A percentile compares a stretch with the other conserved stretches of the same genome.
phyloP scores from a whole-genome alignment of 768 basidiomycete species.

The Albatrellus ellisii region DNA sequence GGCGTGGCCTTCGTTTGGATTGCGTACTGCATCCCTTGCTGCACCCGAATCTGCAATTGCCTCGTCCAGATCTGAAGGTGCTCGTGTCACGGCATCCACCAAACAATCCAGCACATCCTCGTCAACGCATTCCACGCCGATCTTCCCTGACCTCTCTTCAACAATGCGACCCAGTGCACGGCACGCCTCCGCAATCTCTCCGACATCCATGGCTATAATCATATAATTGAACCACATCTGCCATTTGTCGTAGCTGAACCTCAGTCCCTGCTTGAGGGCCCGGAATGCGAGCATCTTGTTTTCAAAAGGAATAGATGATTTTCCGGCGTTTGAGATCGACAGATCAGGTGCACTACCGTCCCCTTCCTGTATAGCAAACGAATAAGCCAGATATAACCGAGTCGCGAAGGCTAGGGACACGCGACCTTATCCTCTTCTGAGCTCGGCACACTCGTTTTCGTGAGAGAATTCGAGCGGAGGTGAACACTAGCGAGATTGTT shows the following conservation, averaged over 20 bases:
- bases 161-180: conserved; percentile 75
- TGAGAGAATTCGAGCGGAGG: conserved; percentile 48
- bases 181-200: conserved; percentile 79
- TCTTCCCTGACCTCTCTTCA: conserved; percentile 47
- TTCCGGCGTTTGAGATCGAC: conserved; percentile 9
- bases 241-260: conserved; percentile 82
- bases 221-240: conserved; percentile 98
- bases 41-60: conserved; percentile 17
- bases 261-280: conserved; percentile 84
- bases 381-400: not conserved
- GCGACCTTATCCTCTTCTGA: conserved; percentile 19
- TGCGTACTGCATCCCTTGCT: conserved; percentile 17
- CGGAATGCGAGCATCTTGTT: conserved; percentile 86
- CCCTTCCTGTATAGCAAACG: not conserved
- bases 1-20: conserved; percentile 55
- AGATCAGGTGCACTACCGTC: not conserved
- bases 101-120: conserved; percentile 81
- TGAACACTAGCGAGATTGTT: conserved; percentile 94
- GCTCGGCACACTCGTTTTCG: conserved; percentile 15
- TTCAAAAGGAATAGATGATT: conserved; percentile 36
- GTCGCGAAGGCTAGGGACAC: not conserved
- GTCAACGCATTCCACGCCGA: conserved; percentile 53
- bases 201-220: conserved; percentile 86
- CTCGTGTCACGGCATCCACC: conserved; percentile 74
- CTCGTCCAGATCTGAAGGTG: conserved; percentile 26